These are phyloP conservation scores for Clitopilus passeckerianus DNA, from an alignment of 768 basidiomycete genomes.

Conservation along the genomic window DNA sequence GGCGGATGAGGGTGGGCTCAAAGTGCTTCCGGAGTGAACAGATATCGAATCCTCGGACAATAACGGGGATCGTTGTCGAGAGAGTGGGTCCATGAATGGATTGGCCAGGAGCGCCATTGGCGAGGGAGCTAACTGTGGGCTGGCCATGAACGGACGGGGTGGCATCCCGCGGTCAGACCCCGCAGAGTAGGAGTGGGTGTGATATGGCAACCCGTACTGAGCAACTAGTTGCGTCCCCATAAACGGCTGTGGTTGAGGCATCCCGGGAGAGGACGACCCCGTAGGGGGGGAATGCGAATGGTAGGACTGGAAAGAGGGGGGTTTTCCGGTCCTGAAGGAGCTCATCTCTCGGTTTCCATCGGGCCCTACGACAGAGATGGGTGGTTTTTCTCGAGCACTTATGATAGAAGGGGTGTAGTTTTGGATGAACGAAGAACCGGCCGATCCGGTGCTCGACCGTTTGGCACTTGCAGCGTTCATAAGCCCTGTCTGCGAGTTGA, in stretches of 20 bases:
- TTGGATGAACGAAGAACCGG: slow-evolving; percentile 4
- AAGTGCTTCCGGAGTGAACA: background rate
- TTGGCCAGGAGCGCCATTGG: slow-evolving; percentile 9
- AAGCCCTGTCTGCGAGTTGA: slow-evolving; percentile 6
- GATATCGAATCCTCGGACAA: background rate
- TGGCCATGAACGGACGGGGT: background rate
- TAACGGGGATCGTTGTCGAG: slow-evolving; percentile 9
- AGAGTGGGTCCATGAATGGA: slow-evolving; percentile 15
- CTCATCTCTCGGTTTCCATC: background rate
- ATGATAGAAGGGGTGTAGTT: slow-evolving; percentile 1
- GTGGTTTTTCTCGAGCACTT: background rate
- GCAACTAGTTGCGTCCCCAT: background rate
- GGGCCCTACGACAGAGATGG: background rate
- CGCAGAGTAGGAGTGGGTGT: background rate
- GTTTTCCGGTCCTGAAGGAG: slow-evolving; percentile 1
- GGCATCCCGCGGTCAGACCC: background rate
- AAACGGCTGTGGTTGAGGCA: background rate
- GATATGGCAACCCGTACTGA: background rate
- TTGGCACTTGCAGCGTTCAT: background rate
- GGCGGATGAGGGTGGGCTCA: background rate
- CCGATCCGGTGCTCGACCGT: background rate
- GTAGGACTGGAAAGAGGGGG: slow-evolving; percentile 1
- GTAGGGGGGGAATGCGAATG: background rate
- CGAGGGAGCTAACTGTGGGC: background rate
- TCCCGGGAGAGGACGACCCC: background rate